phyloP scores from a whole-genome alignment of 495 filamentous ascomycete species.

The Penicillium coprophilum region DNA sequence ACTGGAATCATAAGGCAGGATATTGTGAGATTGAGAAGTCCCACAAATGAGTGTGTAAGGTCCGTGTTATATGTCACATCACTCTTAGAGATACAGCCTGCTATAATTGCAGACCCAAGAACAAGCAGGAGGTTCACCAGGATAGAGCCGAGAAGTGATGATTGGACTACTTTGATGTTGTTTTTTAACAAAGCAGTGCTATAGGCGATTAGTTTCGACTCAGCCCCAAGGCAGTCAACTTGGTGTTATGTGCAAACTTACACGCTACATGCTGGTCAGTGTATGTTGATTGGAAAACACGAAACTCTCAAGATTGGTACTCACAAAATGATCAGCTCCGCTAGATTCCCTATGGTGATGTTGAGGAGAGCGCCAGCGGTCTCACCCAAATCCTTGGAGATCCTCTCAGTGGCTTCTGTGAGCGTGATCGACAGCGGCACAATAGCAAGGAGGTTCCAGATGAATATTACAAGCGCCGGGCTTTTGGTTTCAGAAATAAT shows the following conservation, averaged over 20 bases:
- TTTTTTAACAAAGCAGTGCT: constrained; percentile 23
- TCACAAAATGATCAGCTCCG: constrained; percentile 29
- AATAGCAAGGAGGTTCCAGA: constrained; percentile 29
- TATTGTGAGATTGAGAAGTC: constrained; percentile 26
- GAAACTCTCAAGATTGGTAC: background rate
- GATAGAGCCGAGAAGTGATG: constrained; percentile 24
- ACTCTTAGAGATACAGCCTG: constrained; percentile 14
- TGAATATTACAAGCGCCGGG: constrained; percentile 18
- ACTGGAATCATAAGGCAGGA: constrained; percentile 29
- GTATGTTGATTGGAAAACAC: background rate
- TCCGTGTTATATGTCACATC: constrained; percentile 24
- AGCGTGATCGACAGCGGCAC: constrained; percentile 24
- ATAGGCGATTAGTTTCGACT: constrained; percentile 4
- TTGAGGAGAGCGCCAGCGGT: constrained; percentile 28
- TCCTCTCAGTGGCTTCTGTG: constrained; percentile 26
- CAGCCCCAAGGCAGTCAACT: background rate
- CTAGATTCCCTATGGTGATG: constrained; percentile 24
- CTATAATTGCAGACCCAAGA: constrained; percentile 22
- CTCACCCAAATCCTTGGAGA: constrained; percentile 21
- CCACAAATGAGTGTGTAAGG: constrained; percentile 22
- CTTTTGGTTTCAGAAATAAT: background rate
- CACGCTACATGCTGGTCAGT: constrained; percentile 2
- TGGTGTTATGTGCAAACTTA: background rate
- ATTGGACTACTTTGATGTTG: constrained; percentile 23
- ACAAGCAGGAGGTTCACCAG: constrained; percentile 28